Percentiles rank a stretch among this genome's conserved stretches.
These are phyloP conservation scores for Stemphylium beticola DNA, from an alignment of 2,329 filamentous ascomycete species.

Conservation along the genomic window DNA sequence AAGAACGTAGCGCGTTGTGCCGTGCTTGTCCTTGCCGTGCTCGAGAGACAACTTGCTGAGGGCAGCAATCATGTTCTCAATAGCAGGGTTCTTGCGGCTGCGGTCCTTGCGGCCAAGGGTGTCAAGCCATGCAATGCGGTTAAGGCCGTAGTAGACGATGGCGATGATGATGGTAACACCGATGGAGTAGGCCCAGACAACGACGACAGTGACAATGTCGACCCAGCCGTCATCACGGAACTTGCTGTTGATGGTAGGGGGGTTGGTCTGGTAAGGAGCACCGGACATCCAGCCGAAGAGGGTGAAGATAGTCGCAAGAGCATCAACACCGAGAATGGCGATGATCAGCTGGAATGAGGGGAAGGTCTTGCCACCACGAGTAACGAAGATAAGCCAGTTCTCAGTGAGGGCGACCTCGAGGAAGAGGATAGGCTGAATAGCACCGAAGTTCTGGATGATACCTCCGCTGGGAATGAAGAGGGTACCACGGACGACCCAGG, in stretches of 20 bases:
- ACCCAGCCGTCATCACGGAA: slow-evolving; percentile 59
- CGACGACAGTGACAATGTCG: slow-evolving; percentile 69
- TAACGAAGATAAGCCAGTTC: slow-evolving; percentile 63
- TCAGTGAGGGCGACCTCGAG: slow-evolving; percentile 60
- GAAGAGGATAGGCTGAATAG: slow-evolving; percentile 72
- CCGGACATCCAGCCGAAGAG: slow-evolving; percentile 76
- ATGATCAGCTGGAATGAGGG: slow-evolving; percentile 76
- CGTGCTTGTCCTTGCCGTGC: slow-evolving; percentile 61
- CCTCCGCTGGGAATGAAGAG: slow-evolving; percentile 73
- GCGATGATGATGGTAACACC: slow-evolving; percentile 70
- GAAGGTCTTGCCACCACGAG: slow-evolving; percentile 69
- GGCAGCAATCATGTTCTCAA: slow-evolving; percentile 70
- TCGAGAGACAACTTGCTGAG: slow-evolving; percentile 68
- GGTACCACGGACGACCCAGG: slow-evolving; percentile 75
- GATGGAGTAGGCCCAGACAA: slow-evolving; percentile 71
- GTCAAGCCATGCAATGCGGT: slow-evolving; percentile 64
- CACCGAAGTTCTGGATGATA: slow-evolving; percentile 76
- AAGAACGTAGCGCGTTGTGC: slow-evolving; percentile 53
- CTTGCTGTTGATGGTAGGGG: slow-evolving; percentile 49
- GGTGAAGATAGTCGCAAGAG: slow-evolving; percentile 74
- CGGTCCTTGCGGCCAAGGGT: slow-evolving; percentile 69
- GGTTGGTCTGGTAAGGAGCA: slow-evolving; percentile 50
- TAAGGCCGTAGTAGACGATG: slow-evolving; percentile 69
- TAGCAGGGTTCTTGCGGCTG: slow-evolving; percentile 65
- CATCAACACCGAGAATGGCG: slow-evolving; percentile 75